Evolutionary conservation across 306 rosid genomes (phyloP).

Genomic region (Astragalus membranaceus): DNA sequence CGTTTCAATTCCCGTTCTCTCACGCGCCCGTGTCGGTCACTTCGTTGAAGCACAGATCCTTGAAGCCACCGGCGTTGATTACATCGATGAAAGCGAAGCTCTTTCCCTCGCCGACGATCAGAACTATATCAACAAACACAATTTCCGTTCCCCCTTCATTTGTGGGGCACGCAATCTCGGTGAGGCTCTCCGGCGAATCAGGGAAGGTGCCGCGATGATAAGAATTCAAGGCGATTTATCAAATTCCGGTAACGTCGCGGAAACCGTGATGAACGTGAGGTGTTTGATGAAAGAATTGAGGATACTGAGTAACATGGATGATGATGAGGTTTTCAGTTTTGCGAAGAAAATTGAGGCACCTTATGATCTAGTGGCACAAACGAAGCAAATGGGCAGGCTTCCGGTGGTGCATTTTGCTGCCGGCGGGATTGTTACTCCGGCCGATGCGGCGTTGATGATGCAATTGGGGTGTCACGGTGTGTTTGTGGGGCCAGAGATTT

Average conservation of each 20-base stretch:
- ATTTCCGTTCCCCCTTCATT: slow-evolving; percentile 45
- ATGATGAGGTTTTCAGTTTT: slow-evolving; percentile 64
- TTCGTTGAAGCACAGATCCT: slow-evolving; percentile 88
- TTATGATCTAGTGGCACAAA: slow-evolving; percentile 60
- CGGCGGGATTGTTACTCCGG: slow-evolving; percentile 83
- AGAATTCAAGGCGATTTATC: slow-evolving; percentile 58
- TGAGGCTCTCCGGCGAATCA: slow-evolving; percentile 54
- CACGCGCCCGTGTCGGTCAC: slow-evolving; percentile 63
- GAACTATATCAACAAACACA: slow-evolving; percentile 59
- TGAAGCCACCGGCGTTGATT: slow-evolving; percentile 51
- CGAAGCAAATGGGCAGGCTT: slow-evolving; percentile 58
- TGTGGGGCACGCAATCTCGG: slow-evolving; percentile 61
- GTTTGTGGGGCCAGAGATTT: slow-evolving; percentile 50
- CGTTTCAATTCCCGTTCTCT: slow-evolving; percentile 56
- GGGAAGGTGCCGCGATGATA: slow-evolving; percentile 66
- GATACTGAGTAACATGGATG: slow-evolving; percentile 57
- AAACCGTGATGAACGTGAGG: slow-evolving; percentile 42
- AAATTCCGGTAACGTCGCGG: slow-evolving; percentile 40
- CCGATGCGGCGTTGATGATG: slow-evolving; percentile 81
- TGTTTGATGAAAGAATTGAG: slow-evolving; percentile 56
- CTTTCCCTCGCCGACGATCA: slow-evolving; percentile 49
- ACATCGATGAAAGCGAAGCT: slow-evolving; percentile 64
- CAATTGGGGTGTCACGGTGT: slow-evolving; percentile 84
- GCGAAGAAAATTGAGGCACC: slow-evolving; percentile 61
- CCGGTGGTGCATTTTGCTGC: slow-evolving; percentile 65